Evolutionary conservation across 2,329 filamentous ascomycete genomes (phyloP), one percentile per base, ranked within the genome.

Genomic region (Beauveria rudraprayagi): DNA sequence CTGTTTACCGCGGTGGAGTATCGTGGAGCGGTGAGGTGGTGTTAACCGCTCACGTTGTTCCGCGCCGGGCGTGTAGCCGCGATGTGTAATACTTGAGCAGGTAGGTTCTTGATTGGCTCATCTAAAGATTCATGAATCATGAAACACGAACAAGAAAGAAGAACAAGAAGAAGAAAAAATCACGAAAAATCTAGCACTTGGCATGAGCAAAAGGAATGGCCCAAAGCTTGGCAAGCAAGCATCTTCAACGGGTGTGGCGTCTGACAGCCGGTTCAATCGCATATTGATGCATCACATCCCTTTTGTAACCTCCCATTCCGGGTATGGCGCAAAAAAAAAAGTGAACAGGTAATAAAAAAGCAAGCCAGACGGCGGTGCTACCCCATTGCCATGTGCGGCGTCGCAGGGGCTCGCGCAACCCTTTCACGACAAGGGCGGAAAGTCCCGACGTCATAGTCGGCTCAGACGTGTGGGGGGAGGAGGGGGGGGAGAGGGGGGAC

Each of bases 181-280:
- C 8, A 17, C 6, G 5, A 16, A 17, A 26, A n/a, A 34, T 22
- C 8, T 17, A n/a, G 26, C n/a, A 47, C 37, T 28, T n/a, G 19
- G 28, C 28, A 34, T 24, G 41, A 19, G 14, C 44, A 11, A 22
- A 22, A 28, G 22, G 16, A 28, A 14, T 43, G 7, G 7, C 52
- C 37, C 52, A 43, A 10, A n/a, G 37, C 40, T 58, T 51, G 43
- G n/a, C 40, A n/a, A 11, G 9, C 44, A 57, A 11, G 9, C 55
- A 57, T 57, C 56, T 51, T 51, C 46, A 58, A 51, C 56, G 46
- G 34, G 44, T 51, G 56, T 58, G 56, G 56, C 56, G 56, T 58
- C 37, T 47, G 30, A 14, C 56, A 58, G 41, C 30, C 47, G 56
- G 46, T 19, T 43, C 47, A 43, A 58, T 11, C 30, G 44, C 56